Base-by-base conservation (phyloP, 2,329 filamentous ascomycete species). In the Emmonsia crescens region DNA sequence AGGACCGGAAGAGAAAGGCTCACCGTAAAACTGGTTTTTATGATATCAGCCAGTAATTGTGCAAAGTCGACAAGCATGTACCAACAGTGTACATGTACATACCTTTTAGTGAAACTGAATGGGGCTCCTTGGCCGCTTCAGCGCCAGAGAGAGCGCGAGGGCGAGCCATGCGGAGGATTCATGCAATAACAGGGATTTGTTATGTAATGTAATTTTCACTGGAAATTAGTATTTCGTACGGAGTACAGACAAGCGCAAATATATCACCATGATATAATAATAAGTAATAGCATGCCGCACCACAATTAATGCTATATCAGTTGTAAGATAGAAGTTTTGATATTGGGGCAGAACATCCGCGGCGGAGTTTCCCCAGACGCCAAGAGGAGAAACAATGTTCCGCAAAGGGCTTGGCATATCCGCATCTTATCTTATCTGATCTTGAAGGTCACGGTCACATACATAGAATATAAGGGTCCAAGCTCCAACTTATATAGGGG, bases 21-120 rank as follows among this genome's bases (percentile, higher is more conserved):
- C 72, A 78, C 76, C 76, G 74, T 63, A 78, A 64, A 63, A 74
- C 73, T 75, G 61, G 52, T 42, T 27, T 27, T 48, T 33, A 6
- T 42, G 61, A 42, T 46, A 69, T 68, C 62, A 70, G 67, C 67
- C 61, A 68, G 63, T 60, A 52, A 59, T 52, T 54, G 60, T 51
- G 55, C 58, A 59, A 54, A 55, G 59, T 42, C 42, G 33, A 52
- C 55, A 57, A 56, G 21, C 27, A 46, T 24, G 14, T 36, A 52
- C 12, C 33, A 49, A 36, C 24, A 57, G 12, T n/a, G 59, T 63
- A 57, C 69, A 54, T 19, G 59, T 63, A 59, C 70, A 55, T 71
- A 79, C 77, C 89, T 78, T 92, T 93, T 60, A 92, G 78, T 59
- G 88, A 91, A 54, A 92, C 84, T 24, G 86, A 85, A 75, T 92